Evolutionary conservation across 768 basidiomycete species (phyloP), one percentile per base, ranked within the genome.

Genomic region (Tephrocybe rancida): DNA sequence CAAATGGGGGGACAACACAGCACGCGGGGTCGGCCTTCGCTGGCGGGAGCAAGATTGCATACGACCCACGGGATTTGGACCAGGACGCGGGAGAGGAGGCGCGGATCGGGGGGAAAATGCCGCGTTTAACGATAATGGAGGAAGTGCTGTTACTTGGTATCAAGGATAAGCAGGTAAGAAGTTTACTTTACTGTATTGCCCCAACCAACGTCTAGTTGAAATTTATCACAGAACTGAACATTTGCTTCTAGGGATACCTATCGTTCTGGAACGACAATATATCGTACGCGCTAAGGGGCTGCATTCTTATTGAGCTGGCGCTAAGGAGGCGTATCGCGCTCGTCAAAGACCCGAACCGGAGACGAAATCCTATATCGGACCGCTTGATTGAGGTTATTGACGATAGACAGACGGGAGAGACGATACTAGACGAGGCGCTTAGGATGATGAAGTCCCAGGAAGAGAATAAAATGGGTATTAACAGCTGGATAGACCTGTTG

Each of bases 221-320:
- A 39, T 37, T 37, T 37, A 4, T 37, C 10, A 37, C 32, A 43
- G 35, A n/a, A 35, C 52, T 55, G 42, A 54, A 25, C 24, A 5
- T 42, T 26, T n/a, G 43, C 2, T 41, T 29, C 4, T 37, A 79
- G 74, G 95, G 95, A 30, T 97, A 98, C 70, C 84, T 98, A 34
- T 96, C 94, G 1, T 98, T 98, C 68, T 98, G 96, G 96, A 98
- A 98, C 73, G 96, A 99, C 78, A 98, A 98, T 73, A 99, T 99
- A 61, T 97, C 95, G 0, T 99, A 99, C 71, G 95, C 96, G 13
- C 82, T 99, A 2, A 86, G 97, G n/a, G 97, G 97, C 4, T 98
- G 96, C 70, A 98, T 99, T 64, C 83, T 99, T 56, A 88, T 98
- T 50, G 96, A 99, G 68, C 88, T 99, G 55, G 95, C 96, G 0